Evolutionary conservation across 371 early-diverging fungal species (phyloP), one percentile per base, ranked within the genome.

Genomic region (Lichtheimia ramosa): DNA sequence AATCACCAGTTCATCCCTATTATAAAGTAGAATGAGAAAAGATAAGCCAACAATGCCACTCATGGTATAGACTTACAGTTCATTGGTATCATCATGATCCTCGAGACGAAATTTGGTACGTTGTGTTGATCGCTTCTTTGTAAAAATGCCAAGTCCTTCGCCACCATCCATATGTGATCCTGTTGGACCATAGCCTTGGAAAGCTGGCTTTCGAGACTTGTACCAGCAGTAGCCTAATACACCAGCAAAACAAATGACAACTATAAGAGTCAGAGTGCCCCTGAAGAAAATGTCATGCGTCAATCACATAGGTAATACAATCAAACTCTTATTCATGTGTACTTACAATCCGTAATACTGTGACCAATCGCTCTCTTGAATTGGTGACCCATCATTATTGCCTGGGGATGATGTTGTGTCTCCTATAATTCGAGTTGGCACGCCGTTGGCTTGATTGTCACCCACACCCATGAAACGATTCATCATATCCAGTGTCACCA

Each of bases 391-490:
- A 10, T 34, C 34, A 34, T 10, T 4, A 34, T 34, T 34, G 5
- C 34, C 34, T 34, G 34, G 34, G 34, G 34, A 34, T 34, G 34
- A 34, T 34, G 34, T 28, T 28, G 28, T 34, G 2, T 2, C 34
- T 6, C 34, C 34, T 10, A 34, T 10, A 34, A 34, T 8, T 6
- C 34, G 34, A 34, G 1, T 34, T 34, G 34, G 34, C 10, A 34
- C 41, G 0, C 77, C 79, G 10, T 66, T 63, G 2, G 75, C 75
- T 16, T 55, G 34, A 23, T 68, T 65, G 53, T 68, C 66, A 20
- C 74, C 73, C 12, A 82, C 82, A n/a, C 86, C 80, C 61, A 93
- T 84, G 50, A 91, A 85, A 39, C 90, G 77, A 65, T 91, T 88
- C 52, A 91, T 85, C 84, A 93, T 86, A 54, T 88, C 92, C 43